These are phyloP conservation scores for Arabidopsis lyrata DNA, from an alignment of 441 rosid genomes.

Conservation along the genomic window DNA sequence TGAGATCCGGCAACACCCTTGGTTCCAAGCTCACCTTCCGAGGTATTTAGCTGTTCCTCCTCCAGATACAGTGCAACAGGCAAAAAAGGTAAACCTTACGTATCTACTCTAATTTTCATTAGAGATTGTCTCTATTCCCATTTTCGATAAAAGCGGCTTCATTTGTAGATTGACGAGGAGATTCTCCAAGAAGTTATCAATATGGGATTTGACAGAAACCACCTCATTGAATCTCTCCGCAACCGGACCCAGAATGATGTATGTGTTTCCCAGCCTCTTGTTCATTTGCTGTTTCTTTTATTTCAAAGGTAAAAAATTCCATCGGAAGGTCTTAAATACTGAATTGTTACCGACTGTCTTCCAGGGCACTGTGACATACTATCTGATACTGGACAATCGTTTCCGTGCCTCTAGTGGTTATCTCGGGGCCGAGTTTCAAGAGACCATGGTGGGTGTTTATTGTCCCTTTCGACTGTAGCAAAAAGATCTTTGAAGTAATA, in stretches of 20 bases:
- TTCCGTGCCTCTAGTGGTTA: constrained; percentile 93
- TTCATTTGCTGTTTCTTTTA: constrained; percentile 13
- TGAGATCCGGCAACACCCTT: constrained; percentile 92
- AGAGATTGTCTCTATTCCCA: constrained; percentile 5
- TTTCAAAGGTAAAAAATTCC: constrained; percentile 9
- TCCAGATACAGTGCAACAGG: constrained; percentile 53
- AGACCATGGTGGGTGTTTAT: constrained; percentile 70
- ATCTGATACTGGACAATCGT: constrained; percentile 87
- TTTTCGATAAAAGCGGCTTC: not conserved
- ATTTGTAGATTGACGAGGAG: constrained; percentile 91
- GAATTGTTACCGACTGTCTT: constrained; percentile 38
- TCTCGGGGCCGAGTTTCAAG: constrained; percentile 98
- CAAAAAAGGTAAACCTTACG: constrained; percentile 40
- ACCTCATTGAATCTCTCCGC: constrained; percentile 80
- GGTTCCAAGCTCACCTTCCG: constrained; percentile 97
- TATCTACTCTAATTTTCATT: constrained; percentile 4
- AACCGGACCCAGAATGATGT: constrained; percentile 89
- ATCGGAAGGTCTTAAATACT: not conserved
- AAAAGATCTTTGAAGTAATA: constrained; percentile 26
- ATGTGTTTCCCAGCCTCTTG: constrained; percentile 31
- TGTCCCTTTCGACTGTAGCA: constrained; percentile 18
- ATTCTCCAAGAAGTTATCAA: constrained; percentile 89
- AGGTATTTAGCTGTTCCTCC: constrained; percentile 96
- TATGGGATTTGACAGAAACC: constrained; percentile 86
- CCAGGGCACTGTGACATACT: constrained; percentile 96